These are phyloP conservation scores for Leishmania guyanensis DNA, from an alignment of 208 protist genomes.

Conservation along the genomic window DNA sequence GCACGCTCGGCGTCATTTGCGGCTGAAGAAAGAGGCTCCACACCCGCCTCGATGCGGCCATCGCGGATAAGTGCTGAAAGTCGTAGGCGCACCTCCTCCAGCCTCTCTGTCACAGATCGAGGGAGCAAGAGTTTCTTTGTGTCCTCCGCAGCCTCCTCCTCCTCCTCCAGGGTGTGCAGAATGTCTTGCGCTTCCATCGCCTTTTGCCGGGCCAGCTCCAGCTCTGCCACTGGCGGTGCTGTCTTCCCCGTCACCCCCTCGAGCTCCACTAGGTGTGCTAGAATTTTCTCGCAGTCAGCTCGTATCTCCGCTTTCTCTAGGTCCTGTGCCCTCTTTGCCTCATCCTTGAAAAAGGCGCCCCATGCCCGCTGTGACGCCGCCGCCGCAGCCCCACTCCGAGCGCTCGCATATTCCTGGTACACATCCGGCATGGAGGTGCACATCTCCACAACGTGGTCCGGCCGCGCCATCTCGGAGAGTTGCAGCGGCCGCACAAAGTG, in stretches of 20 bases:
- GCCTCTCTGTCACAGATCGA: not conserved
- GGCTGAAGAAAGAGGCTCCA: not conserved
- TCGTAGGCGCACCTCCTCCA: conserved; percentile 17
- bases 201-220: conserved; percentile 40
- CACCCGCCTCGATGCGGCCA: conserved; percentile 18
- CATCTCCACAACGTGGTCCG: conserved; percentile 64
- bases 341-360: conserved; percentile 10
- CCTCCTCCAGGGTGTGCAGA: conserved; percentile 32
- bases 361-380: conserved; percentile 16
- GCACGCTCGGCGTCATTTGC: not conserved
- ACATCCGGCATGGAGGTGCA: conserved; percentile 43
- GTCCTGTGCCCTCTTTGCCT: conserved; percentile 20
- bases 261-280: conserved; percentile 34
- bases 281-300: conserved; percentile 30
- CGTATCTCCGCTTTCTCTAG: conserved; percentile 41
- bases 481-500: conserved; percentile 28
- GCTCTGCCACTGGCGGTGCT: conserved; percentile 34
- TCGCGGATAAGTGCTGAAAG: conserved; percentile 28
- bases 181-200: conserved; percentile 46
- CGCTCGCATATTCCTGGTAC: conserved; percentile 32
- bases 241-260: conserved; percentile 31
- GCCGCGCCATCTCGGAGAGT: conserved; percentile 44
- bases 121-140: not conserved
- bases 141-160: conserved; percentile 20
- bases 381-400: not conserved